Evolutionary conservation across 2,329 filamentous ascomycete species (phyloP).

Genomic region (Colletotrichum sp.): DNA sequence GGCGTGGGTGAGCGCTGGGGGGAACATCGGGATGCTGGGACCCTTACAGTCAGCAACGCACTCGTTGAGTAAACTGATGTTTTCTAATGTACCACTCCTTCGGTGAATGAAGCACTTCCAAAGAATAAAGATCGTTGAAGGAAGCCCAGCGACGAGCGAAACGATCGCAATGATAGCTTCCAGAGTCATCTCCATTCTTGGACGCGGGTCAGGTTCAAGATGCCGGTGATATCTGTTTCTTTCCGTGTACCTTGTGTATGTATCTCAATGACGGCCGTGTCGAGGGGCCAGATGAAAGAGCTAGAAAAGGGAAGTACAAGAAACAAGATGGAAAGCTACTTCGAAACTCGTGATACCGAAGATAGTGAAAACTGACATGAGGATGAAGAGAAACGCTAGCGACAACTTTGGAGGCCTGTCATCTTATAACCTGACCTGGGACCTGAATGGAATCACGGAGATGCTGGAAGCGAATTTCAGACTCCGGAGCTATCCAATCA

Average conservation of each 20-base stretch:
- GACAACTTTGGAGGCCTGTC: too few species aligned
- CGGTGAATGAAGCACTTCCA: not conserved
- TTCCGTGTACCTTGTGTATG: not conserved
- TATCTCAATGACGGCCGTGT: not conserved
- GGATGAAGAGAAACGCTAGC: too few species aligned
- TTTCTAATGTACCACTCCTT: not conserved
- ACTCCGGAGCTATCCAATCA: not conserved
- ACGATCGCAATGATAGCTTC: conserved; percentile 4
- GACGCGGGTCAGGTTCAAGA: not conserved
- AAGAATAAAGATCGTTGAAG: not conserved
- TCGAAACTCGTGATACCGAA: too few species aligned
- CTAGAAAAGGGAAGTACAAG: too few species aligned
- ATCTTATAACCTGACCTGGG: too few species aligned
- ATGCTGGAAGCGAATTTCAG: not conserved
- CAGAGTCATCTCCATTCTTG: not conserved
- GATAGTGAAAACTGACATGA: too few species aligned
- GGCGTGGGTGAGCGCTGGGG: not conserved
- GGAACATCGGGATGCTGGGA: not conserved
- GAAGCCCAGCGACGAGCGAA: not conserved
- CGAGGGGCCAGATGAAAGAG: too few species aligned
- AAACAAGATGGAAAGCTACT: too few species aligned
- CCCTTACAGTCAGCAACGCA: not conserved
- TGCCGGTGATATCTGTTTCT: fast-evolving
- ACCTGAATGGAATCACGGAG: not conserved
- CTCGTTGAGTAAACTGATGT: not conserved